These are phyloP conservation scores for Glonium stellatum DNA, from an alignment of 495 filamentous ascomycete genomes.

Conservation along the genomic window DNA sequence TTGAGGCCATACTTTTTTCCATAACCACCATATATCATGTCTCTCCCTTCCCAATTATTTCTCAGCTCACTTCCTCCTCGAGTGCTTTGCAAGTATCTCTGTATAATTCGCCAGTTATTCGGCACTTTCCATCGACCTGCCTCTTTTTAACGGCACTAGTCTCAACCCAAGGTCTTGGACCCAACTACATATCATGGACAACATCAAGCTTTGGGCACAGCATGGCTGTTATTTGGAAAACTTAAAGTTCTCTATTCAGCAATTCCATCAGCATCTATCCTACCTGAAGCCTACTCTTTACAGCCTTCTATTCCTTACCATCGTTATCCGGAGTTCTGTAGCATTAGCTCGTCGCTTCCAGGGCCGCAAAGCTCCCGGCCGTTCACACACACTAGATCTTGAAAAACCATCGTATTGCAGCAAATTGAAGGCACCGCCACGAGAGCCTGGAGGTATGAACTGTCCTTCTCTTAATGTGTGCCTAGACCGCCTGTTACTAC, in stretches of 20 bases:
- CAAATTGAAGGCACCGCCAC: slow-evolving; percentile 20
- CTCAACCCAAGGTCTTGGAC: neutral
- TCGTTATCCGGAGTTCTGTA: slow-evolving; percentile 9
- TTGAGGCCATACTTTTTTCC: no score
- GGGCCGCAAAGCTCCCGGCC: neutral
- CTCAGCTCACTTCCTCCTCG: no score
- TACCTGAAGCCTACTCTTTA: slow-evolving; percentile 19
- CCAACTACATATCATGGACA: slow-evolving; percentile 14
- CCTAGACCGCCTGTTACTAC: neutral
- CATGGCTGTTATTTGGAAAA: slow-evolving; percentile 15
- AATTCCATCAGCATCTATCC: neutral
- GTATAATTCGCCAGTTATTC: neutral
- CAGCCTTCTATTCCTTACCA: slow-evolving; percentile 9
- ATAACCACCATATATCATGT: no score
- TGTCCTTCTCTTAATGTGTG: neutral
- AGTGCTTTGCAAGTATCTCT: no score
- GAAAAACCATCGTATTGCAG: slow-evolving; percentile 28
- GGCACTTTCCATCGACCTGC: neutral
- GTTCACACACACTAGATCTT: slow-evolving; percentile 29
- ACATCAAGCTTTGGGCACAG: slow-evolving; percentile 23
- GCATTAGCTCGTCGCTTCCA: slow-evolving; percentile 1
- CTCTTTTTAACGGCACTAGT: neutral
- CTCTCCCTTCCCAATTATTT: no score
- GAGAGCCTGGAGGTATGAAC: slow-evolving; percentile 33
- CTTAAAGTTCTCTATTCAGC: neutral